Conservation (phyloP, 1,284 basidiomycete species). For the Ustilago sp. region DNA sequence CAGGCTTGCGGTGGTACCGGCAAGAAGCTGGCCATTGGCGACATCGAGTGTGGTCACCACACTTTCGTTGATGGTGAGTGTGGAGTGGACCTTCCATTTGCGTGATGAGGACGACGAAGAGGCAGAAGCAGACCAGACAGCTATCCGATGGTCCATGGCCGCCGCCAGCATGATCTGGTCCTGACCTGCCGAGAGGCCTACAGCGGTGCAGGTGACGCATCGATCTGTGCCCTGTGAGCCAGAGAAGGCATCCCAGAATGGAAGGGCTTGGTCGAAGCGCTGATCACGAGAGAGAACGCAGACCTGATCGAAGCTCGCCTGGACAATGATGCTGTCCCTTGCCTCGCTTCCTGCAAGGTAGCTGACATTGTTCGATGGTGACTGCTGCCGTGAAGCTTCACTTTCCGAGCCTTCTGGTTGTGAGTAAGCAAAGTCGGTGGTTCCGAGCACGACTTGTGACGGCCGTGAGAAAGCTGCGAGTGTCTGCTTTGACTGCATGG, state of each 20-base stretch:
- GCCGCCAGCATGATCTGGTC: constrained; percentile 36
- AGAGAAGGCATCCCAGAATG: constrained; percentile 56
- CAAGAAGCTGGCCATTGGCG: constrained; percentile 31
- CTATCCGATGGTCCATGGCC: constrained; percentile 50
- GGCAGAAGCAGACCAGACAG: constrained; percentile 37
- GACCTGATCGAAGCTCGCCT: constrained; percentile 48
- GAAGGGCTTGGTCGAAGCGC: constrained; percentile 46
- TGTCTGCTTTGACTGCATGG: constrained; percentile 17
- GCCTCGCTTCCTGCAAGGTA: constrained; percentile 30
- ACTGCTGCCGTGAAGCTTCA: neutral
- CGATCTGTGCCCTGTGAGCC: constrained; percentile 36
- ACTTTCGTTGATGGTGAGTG: constrained; percentile 45
- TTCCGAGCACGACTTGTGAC: constrained; percentile 36
- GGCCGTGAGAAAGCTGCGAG: constrained; percentile 14
- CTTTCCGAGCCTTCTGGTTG: constrained; percentile 12
- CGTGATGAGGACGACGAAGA: constrained; percentile 23
- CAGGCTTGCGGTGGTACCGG: constrained; percentile 33
- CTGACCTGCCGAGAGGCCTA: constrained; percentile 23
- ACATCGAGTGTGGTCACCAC: constrained; percentile 39
- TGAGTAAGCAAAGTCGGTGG: neutral
- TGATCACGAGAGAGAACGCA: constrained; percentile 45
- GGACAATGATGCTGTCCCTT: constrained; percentile 29
- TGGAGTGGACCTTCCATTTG: constrained; percentile 54
- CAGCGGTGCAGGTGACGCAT: constrained; percentile 30
- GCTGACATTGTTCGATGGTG: constrained; percentile 10